Conservation (phyloP, 805 yeast genomes). For the Yarrowia phangngaensis region DNA sequence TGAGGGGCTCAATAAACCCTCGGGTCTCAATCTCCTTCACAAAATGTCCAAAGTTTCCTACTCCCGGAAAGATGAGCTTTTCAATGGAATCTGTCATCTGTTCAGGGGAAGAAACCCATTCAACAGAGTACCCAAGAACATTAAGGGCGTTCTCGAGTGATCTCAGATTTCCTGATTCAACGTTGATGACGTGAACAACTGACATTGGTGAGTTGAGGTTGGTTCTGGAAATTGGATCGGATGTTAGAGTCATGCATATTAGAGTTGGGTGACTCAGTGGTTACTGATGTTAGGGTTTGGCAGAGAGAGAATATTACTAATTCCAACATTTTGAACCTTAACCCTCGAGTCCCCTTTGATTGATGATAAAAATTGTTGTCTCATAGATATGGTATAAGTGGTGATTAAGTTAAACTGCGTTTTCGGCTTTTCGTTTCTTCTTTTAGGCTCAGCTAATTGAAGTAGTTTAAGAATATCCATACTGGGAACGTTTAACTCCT, state of each 20-base stretch:
- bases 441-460: no score
- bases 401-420: no score
- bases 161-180: conserved; percentile 89
- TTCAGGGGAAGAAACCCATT: conserved; percentile 39
- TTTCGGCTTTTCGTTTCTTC: no score
- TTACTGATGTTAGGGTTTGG: no score
- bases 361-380: no score
- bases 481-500: no score
- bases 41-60: conserved; percentile 95
- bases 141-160: conserved; percentile 85
- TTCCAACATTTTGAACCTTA: no score
- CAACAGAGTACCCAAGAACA: conserved; percentile 58
- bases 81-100: conserved; percentile 50
- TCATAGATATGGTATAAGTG: no score
- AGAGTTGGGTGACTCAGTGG: no score
- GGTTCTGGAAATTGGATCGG: not conserved
- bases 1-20: conserved; percentile 63
- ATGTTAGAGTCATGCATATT: not conserved
- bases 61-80: conserved; percentile 84
- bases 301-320: no score
- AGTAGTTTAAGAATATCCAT: no score
- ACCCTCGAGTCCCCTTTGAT: no score
- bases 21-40: conserved; percentile 62
- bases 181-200: conserved; percentile 74
- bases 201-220: not conserved